These are phyloP conservation scores for Calonectria pseudoturangicola DNA, from an alignment of 2,329 filamentous ascomycete genomes.

Conservation along the genomic window DNA sequence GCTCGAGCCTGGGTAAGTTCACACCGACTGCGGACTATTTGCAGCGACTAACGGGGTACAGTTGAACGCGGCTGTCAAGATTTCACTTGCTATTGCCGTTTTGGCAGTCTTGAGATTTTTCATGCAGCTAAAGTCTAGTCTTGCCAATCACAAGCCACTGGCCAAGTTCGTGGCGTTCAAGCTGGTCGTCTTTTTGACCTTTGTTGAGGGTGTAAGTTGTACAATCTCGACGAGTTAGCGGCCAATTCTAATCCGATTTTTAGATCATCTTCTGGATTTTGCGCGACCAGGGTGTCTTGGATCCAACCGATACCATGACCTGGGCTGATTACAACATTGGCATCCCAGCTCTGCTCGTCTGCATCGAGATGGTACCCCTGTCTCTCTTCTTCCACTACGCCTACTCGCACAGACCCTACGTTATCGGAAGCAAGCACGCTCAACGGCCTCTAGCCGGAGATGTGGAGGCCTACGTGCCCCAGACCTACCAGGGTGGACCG, in stretches of 20 bases:
- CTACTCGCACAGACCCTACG: conserved; percentile 46
- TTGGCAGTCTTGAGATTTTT: conserved; percentile 45
- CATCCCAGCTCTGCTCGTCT: conserved; percentile 45
- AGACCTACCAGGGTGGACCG: conserved; percentile 7
- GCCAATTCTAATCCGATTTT: conserved; percentile 21
- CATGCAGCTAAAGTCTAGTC: conserved; percentile 42
- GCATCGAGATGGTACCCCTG: conserved; percentile 47
- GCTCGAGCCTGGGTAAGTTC: conserved; percentile 38
- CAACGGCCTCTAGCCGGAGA: background rate
- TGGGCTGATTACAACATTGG: conserved; percentile 48
- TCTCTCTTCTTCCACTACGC: conserved; percentile 44
- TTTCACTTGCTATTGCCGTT: conserved; percentile 39
- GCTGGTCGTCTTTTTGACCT: conserved; percentile 43
- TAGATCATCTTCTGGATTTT: conserved; percentile 43
- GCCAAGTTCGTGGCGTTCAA: conserved; percentile 50
- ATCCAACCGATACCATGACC: conserved; percentile 40
- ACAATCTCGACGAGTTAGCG: fast-evolving
- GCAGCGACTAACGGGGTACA: background rate
- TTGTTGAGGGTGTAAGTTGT: conserved; percentile 42
- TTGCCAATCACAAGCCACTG: conserved; percentile 43
- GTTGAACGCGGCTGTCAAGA: background rate
- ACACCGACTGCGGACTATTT: conserved; percentile 32
- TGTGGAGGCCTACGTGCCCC: background rate
- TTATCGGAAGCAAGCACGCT: background rate
- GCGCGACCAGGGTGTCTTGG: conserved; percentile 30